Evolutionary conservation across 805 yeast genomes (phyloP).

Genomic region (Saccharomycopsis schoenii): DNA sequence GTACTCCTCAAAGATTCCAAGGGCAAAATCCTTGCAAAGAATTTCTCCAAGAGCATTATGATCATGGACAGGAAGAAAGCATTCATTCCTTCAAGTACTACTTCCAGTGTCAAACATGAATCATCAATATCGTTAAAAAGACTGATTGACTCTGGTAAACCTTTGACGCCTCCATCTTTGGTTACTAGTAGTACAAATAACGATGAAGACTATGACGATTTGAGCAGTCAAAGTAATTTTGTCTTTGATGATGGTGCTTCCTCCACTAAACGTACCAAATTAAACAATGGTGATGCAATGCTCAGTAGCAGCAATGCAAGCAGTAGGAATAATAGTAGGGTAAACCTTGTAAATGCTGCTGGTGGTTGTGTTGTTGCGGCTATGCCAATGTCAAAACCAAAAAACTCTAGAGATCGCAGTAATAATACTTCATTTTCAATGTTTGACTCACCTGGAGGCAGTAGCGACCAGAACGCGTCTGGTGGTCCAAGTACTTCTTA

Average conservation of each 20-base stretch:
- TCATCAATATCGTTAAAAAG: neutral
- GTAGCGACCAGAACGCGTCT: neutral
- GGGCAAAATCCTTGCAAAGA: conserved; percentile 61
- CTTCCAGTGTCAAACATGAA: conserved; percentile 17
- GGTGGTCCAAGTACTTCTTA: conserved; percentile 7
- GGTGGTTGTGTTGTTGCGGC: neutral
- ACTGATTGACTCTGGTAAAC: neutral
- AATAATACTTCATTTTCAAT: neutral
- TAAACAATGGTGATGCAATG: neutral
- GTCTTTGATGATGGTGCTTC: neutral
- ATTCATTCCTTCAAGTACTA: conserved; percentile 18
- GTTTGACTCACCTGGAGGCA: neutral
- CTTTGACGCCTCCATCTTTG: neutral
- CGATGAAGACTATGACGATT: neutral
- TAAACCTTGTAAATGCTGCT: neutral
- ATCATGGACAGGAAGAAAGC: conserved; percentile 91
- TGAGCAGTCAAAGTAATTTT: conserved; percentile 1
- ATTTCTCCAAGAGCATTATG: conserved; percentile 65
- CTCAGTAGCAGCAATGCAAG: neutral
- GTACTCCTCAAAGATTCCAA: conserved; percentile 52
- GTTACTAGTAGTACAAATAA: neutral
- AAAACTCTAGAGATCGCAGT: neutral
- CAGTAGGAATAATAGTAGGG: neutral
- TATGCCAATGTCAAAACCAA: neutral
- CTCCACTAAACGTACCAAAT: neutral